Evolutionary conservation across 169 alveolate genomes (phyloP).

Genomic region (Cyclospora cayetanensis): DNA sequence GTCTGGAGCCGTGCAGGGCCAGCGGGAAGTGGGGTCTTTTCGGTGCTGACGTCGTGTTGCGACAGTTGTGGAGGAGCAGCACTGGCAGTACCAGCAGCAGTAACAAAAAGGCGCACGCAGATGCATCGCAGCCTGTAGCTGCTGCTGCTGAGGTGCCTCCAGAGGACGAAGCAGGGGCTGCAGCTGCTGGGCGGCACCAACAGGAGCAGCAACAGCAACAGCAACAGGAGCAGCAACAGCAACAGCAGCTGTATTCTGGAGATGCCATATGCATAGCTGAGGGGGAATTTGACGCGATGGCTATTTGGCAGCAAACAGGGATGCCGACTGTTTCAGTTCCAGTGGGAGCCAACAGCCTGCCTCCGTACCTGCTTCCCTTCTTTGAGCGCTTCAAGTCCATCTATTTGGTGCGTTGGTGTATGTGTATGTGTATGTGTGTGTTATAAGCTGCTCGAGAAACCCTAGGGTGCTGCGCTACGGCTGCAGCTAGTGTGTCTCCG

Average conservation of each 20-base stretch:
- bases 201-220: neutral
- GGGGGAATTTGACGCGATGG: conserved; percentile 98
- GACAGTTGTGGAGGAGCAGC: conserved; percentile 43
- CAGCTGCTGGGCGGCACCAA: neutral
- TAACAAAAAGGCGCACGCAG: no score
- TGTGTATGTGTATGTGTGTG: neutral
- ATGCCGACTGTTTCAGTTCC: conserved; percentile 94
- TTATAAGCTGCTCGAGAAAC: neutral
- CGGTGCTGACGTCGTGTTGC: conserved; percentile 83
- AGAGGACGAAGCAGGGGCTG: conserved; percentile 8
- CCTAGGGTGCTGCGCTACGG: neutral
- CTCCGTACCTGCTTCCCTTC: conserved; percentile 90
- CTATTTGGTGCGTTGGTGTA: conserved; percentile 76
- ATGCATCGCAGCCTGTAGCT: no score
- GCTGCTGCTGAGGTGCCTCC: neutral
- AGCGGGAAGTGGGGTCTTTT: conserved; percentile 93
- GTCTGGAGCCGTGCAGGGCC: conserved; percentile 84
- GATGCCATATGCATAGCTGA: conserved; percentile 92
- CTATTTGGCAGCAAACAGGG: conserved; percentile 92
- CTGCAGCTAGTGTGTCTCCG: neutral
- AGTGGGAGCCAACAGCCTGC: conserved; percentile 93
- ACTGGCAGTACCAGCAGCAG: conserved; percentile 28
- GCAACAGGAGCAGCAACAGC: conserved; percentile 75
- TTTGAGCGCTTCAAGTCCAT: conserved; percentile 90
- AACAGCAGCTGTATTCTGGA: no score